phyloP scores from a whole-genome alignment of 345 rosid genomes.

The Gossypium rotundifolium region DNA sequence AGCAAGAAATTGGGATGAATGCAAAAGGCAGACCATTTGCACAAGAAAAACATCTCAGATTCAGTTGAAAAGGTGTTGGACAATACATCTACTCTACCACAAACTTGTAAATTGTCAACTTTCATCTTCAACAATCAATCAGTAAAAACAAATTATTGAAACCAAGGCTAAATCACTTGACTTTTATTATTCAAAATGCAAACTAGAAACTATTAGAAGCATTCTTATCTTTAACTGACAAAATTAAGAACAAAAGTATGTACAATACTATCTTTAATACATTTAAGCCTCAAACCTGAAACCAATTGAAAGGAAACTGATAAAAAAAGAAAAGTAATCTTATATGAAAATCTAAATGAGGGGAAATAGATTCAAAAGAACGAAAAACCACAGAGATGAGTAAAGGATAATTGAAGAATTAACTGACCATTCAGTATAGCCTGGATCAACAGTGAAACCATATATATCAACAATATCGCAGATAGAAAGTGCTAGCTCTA shows the following conservation, averaged over 20 bases:
- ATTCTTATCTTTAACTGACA: neutral
- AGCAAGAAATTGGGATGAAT: neutral
- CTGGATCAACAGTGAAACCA: constrained; percentile 98
- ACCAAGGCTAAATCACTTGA: neutral
- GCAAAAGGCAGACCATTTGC: neutral
- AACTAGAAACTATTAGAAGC: neutral
- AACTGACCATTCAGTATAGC: constrained; percentile 90
- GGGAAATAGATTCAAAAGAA: neutral
- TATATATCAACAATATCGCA: constrained; percentile 90
- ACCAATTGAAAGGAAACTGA: neutral
- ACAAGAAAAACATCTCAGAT: neutral
- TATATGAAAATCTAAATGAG: neutral
- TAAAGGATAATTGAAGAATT: neutral
- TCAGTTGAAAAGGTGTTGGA: neutral
- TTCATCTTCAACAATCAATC: neutral
- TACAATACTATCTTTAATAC: neutral
- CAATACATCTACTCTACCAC: neutral
- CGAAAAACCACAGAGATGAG: neutral
- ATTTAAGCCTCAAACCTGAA: neutral
- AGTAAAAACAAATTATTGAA: neutral
- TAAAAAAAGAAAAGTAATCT: neutral
- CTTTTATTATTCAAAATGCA: neutral
- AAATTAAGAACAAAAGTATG: neutral
- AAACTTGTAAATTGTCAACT: neutral
- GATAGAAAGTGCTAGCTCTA: constrained; percentile 93